Conservation (phyloP, 371 early-diverging fungal genomes). For the Mortierella sp. region DNA sequence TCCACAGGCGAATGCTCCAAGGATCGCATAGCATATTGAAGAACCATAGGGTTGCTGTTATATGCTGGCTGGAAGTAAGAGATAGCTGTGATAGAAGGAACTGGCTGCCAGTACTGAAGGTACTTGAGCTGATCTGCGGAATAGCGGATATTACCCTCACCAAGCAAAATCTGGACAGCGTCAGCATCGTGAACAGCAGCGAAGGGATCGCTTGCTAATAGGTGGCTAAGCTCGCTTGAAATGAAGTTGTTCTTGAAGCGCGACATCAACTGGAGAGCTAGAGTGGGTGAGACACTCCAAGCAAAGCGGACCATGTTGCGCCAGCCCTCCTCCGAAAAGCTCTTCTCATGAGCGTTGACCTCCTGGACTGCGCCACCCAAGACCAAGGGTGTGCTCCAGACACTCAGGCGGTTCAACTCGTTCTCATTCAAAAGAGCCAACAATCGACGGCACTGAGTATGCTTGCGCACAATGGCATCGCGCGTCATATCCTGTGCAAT, state of each 20-base stretch:
- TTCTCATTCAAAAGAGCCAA: conserved; percentile 88
- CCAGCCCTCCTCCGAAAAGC: conserved; percentile 79
- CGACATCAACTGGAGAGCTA: conserved; percentile 82
- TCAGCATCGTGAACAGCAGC: conserved; percentile 82
- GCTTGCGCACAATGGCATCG: conserved; percentile 61
- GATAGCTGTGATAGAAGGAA: conserved; percentile 93
- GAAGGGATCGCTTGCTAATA: conserved; percentile 74
- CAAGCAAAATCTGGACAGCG: conserved; percentile 77
- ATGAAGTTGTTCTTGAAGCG: conserved; percentile 82
- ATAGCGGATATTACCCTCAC: conserved; percentile 58
- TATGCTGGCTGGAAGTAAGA: conserved; percentile 79
- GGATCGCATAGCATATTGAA: conserved; percentile 95
- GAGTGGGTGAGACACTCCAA: conserved; percentile 82
- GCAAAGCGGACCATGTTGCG: conserved; percentile 80
- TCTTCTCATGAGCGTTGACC: conserved; percentile 61
- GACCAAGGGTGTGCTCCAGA: conserved; percentile 84
- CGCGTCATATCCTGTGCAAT: conserved; percentile 48
- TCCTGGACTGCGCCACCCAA: conserved; percentile 44
- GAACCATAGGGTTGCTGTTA: conserved; percentile 83
- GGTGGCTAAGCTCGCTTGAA: conserved; percentile 73
- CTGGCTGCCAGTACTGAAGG: conserved; percentile 91
- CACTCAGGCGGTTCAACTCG: conserved; percentile 84
- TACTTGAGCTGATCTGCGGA: conserved; percentile 63
- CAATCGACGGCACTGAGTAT: conserved; percentile 69
- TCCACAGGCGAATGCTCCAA: conserved; percentile 93